Evolutionary conservation across 2,329 filamentous ascomycete genomes (phyloP).

Genomic region (Colletotrichum gigasporum): DNA sequence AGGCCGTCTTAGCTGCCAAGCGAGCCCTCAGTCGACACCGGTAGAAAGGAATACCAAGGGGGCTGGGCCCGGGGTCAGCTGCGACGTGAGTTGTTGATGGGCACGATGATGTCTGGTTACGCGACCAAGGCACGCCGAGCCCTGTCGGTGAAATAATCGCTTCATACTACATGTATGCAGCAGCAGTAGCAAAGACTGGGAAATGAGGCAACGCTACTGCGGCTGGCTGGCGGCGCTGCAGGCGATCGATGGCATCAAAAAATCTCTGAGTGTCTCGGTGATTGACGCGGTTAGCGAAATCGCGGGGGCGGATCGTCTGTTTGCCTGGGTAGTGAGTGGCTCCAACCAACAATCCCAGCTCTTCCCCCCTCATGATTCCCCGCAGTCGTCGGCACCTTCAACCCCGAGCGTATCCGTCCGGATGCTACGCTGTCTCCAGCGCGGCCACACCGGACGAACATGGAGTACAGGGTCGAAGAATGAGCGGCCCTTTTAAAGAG

Average conservation of each 20-base stretch:
- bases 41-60: not conserved
- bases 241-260: slow-evolving; percentile 8
- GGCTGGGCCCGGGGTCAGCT: too few relatives aligned
- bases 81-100: too few relatives aligned
- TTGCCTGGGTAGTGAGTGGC: too few relatives aligned
- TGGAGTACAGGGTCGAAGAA: not conserved
- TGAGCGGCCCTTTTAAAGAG: slow-evolving; percentile 3
- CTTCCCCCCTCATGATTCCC: slow-evolving; percentile 29
- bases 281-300: slow-evolving; percentile 28
- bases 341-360: not conserved
- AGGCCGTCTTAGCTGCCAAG: slow-evolving; percentile 11
- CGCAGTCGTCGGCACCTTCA: slow-evolving; percentile 29
- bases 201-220: slow-evolving; percentile 7
- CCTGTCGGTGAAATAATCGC: slow-evolving; percentile 9
- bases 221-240: not conserved
- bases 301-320: slow-evolving; percentile 22
- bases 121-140: not conserved
- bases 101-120: not conserved
- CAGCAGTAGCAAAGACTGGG: too few relatives aligned
- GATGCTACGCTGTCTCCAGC: slow-evolving; percentile 14
- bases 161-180: too few relatives aligned
- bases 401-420: slow-evolving; percentile 26
- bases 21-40: not conserved
- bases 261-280: not conserved
- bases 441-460: not conserved